Evolutionary conservation across 805 yeast species (phyloP).

Genomic region (Myxozyma geophila): DNA sequence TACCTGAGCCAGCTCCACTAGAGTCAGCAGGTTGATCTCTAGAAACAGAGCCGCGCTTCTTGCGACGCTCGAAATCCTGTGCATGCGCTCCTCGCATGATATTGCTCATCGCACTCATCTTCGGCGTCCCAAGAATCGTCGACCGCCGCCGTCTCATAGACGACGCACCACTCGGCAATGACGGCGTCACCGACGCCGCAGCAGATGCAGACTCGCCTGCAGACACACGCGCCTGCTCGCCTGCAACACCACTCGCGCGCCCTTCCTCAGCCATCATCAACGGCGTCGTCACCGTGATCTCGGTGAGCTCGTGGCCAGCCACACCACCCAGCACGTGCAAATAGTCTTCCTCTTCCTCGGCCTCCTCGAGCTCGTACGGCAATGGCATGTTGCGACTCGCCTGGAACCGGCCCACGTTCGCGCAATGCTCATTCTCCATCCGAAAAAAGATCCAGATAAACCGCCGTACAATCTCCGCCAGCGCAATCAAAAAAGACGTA

Average conservation of each 20-base stretch:
- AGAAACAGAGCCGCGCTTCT: slow-evolving; percentile 42
- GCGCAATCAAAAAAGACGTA: slow-evolving; percentile 79
- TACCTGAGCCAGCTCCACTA: background rate
- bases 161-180: slow-evolving; percentile 8
- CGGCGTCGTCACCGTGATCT: slow-evolving; percentile 28
- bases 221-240: background rate
- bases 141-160: slow-evolving; percentile 25
- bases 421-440: slow-evolving; percentile 94
- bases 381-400: slow-evolving; percentile 87
- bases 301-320: slow-evolving; percentile 13
- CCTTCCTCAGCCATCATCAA: slow-evolving; percentile 36
- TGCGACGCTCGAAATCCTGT: slow-evolving; percentile 75
- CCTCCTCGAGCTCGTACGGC: slow-evolving; percentile 69
- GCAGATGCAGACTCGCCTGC: background rate
- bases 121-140: slow-evolving; percentile 30
- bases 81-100: slow-evolving; percentile 67
- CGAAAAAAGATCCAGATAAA: slow-evolving; percentile 90
- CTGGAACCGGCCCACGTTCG: slow-evolving; percentile 81
- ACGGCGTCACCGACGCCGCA: background rate
- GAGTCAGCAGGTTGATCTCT: background rate
- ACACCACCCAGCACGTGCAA: background rate
- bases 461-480: slow-evolving; percentile 81
- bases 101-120: slow-evolving; percentile 28
- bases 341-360: slow-evolving; percentile 40
- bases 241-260: slow-evolving; percentile 10